Percentiles rank a stretch among this genome's conserved stretches.
phyloP scores from a whole-genome alignment of 495 filamentous ascomycete species.

The Lasiosphaeriaceae sp. region DNA sequence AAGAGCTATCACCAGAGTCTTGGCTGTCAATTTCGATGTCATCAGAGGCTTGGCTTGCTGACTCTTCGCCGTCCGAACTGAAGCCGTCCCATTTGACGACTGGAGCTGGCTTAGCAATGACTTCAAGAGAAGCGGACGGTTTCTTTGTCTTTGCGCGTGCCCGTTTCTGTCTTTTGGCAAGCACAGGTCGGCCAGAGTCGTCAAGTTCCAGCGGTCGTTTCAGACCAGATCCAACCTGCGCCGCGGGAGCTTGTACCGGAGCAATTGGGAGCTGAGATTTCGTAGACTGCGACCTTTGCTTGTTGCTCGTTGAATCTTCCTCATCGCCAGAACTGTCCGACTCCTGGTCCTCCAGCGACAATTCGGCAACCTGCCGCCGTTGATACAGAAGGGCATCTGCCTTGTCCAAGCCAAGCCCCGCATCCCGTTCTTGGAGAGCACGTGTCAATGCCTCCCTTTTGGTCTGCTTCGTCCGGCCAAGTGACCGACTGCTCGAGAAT shows the following conservation, averaged over 20 bases:
- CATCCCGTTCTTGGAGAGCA: constrained; percentile 54
- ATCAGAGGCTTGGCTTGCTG: constrained; percentile 20
- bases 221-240: constrained; percentile 66
- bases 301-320: constrained; percentile 11
- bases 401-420: constrained; percentile 51
- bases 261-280: background rate
- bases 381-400: constrained; percentile 34
- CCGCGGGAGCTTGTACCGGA: background rate
- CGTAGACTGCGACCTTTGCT: background rate
- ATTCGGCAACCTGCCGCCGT: constrained; percentile 15
- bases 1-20: background rate
- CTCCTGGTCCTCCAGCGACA: constrained; percentile 14
- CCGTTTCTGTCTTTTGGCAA: constrained; percentile 64
- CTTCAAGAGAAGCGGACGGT: constrained; percentile 26
- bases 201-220: constrained; percentile 82
- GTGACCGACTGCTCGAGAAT: constrained; percentile 67
- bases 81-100: constrained; percentile 41
- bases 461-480: constrained; percentile 63
- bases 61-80: constrained; percentile 15
- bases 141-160: constrained; percentile 49
- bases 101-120: constrained; percentile 21
- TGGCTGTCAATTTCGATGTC: constrained; percentile 7
- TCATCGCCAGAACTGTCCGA: constrained; percentile 32
- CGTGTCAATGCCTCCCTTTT: constrained; percentile 63
- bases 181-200: constrained; percentile 69